phyloP scores from a whole-genome alignment of 345 rosid species.

The Abelmoschus esculentus region DNA sequence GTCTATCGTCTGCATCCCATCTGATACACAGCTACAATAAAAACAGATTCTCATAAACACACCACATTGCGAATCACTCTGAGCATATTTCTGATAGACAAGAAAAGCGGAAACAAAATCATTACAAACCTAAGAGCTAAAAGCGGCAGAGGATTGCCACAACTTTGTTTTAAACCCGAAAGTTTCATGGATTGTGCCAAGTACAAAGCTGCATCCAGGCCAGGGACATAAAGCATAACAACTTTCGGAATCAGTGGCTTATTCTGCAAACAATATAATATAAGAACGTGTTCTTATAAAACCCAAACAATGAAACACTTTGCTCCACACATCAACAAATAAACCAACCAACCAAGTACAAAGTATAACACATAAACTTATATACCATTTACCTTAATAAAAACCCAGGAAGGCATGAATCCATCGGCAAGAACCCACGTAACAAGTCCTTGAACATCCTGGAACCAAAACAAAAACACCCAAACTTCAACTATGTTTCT shows the following conservation, averaged over 20 bases:
- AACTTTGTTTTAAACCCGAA: conserved; percentile 52
- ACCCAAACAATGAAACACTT: background rate
- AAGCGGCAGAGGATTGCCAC: conserved; percentile 70
- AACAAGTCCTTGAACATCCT: conserved; percentile 95
- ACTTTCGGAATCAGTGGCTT: conserved; percentile 87
- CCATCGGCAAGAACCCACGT: conserved; percentile 98
- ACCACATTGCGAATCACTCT: background rate
- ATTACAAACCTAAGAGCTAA: conserved; percentile 71
- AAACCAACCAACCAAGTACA: no score
- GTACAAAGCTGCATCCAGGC: conserved; percentile 48
- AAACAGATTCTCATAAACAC: conserved; percentile 16
- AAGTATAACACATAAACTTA: no score
- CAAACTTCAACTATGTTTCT: conserved; percentile 3
- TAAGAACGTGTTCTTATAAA: background rate
- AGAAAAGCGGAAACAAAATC: conserved; percentile 11
- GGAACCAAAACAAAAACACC: conserved; percentile 16
- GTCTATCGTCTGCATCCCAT: conserved; percentile 72
- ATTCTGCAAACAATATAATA: conserved; percentile 47
- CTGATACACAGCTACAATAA: conserved; percentile 70
- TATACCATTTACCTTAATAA: no score
- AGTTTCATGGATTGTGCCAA: conserved; percentile 63
- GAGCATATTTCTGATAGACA: background rate
- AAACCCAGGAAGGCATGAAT: no score
- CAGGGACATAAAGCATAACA: conserved; percentile 83
- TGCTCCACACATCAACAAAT: background rate